phyloP scores from a whole-genome alignment of 2,329 filamentous ascomycete genomes.

The Scorias spongiosa region DNA sequence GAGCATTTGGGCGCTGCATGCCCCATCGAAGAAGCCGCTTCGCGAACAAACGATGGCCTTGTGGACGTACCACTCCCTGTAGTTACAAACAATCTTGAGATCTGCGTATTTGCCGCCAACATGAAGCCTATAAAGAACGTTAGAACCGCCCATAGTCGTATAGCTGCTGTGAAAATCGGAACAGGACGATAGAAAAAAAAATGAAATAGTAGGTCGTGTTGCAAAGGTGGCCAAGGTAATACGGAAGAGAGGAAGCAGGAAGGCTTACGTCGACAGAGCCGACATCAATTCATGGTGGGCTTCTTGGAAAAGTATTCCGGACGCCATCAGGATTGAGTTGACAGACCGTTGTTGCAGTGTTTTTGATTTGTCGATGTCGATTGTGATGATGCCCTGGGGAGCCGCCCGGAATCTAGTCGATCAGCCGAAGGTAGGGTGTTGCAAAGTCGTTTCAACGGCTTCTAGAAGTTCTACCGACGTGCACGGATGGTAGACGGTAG shows the following conservation, averaged over 20 bases:
- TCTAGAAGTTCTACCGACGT: background rate
- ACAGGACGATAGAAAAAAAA: too few relatives aligned
- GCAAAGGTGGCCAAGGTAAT: too few relatives aligned
- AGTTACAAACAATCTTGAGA: slow-evolving; percentile 31
- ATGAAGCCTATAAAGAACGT: slow-evolving; percentile 16
- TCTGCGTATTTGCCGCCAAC: slow-evolving; percentile 30
- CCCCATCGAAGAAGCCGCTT: slow-evolving; percentile 29
- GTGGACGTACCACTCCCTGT: slow-evolving; percentile 32
- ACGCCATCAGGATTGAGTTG: slow-evolving; percentile 6
- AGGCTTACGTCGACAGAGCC: slow-evolving; percentile 32
- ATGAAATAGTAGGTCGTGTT: too few relatives aligned
- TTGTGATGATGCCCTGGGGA: background rate
- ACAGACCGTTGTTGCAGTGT: background rate
- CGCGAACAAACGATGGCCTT: slow-evolving; percentile 33
- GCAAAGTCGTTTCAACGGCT: background rate
- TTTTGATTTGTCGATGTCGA: background rate
- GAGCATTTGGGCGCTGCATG: slow-evolving; percentile 21
- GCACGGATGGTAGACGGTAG: too few relatives aligned
- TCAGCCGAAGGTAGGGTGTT: background rate
- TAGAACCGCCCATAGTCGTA: slow-evolving; percentile 10
- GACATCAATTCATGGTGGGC: slow-evolving; percentile 30
- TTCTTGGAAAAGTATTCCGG: slow-evolving; percentile 19
- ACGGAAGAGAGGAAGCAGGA: background rate
- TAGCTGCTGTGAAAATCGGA: too few relatives aligned
- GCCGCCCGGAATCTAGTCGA: background rate